phyloP scores from a whole-genome alignment of 2,329 filamentous ascomycete species.

The Ceratocystis papillata region DNA sequence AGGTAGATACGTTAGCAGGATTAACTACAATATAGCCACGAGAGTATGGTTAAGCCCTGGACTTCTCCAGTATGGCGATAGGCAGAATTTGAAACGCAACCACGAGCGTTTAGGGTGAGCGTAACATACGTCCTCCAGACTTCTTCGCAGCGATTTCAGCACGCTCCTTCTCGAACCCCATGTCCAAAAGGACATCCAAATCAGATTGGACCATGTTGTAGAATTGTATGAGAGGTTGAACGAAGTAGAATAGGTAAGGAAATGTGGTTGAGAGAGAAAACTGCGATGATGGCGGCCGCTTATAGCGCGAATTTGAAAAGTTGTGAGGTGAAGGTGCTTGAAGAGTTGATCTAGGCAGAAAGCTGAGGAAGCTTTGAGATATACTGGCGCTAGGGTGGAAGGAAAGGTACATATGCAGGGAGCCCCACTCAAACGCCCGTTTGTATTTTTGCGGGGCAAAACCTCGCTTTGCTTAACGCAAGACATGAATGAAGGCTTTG shows the following conservation, averaged over 20 bases:
- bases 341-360: background rate
- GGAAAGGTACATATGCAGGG: background rate
- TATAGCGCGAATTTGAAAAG: background rate
- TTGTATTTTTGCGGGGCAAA: slow-evolving; percentile 7
- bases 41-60: slow-evolving; percentile 1
- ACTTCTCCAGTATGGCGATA: background rate
- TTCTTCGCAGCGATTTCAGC: slow-evolving; percentile 77
- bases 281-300: no score
- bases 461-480: background rate
- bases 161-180: slow-evolving; percentile 74
- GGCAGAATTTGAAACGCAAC: background rate
- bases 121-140: slow-evolving; percentile 59
- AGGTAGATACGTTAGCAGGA: background rate
- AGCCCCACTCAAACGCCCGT: background rate
- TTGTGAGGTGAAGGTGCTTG: background rate
- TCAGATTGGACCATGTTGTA: slow-evolving; percentile 46
- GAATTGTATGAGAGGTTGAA: slow-evolving; percentile 21
- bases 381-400: background rate
- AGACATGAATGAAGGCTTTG: background rate
- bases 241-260: slow-evolving; percentile 18
- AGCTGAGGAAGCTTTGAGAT: slow-evolving; percentile 6
- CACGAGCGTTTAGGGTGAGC: background rate
- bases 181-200: slow-evolving; percentile 51
- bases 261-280: background rate
- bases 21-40: background rate